Evolutionary conservation across 2,329 filamentous ascomycete genomes (phyloP).

Genomic region (Epichloe aotearoae): DNA sequence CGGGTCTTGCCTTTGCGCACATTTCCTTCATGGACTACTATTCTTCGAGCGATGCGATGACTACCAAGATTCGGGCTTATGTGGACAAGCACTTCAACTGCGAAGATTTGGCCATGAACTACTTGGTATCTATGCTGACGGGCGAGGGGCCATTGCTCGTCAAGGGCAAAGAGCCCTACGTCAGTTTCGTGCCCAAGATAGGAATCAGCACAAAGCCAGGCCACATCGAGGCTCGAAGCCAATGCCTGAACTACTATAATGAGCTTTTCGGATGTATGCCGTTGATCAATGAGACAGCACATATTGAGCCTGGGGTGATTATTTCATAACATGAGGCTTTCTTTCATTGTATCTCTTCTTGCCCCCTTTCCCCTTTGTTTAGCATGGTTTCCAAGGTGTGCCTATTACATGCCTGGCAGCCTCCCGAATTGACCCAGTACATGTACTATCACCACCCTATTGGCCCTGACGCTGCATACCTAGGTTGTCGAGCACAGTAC

Average conservation of each 20-base stretch:
- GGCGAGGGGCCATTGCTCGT: conserved; percentile 21
- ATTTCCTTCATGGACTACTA: conserved; percentile 26
- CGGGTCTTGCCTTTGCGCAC: conserved; percentile 24
- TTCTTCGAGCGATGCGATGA: conserved; percentile 19
- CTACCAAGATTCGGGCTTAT: conserved; percentile 20
- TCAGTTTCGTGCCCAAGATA: conserved; percentile 17
- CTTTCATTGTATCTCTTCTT: not conserved
- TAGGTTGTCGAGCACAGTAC: no score
- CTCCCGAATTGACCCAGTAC: no score
- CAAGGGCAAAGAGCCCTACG: conserved; percentile 18
- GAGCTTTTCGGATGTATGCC: conserved; percentile 22
- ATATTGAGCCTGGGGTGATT: conserved; percentile 20
- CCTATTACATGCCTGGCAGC: no score
- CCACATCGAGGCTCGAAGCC: conserved; percentile 20
- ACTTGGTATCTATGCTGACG: conserved; percentile 20
- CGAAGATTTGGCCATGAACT: conserved; percentile 28
- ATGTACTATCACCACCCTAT: no score
- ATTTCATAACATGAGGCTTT: conserved; percentile 9
- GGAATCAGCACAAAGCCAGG: conserved; percentile 22
- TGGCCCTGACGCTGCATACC: no score
- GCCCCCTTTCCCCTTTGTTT: not conserved
- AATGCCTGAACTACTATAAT: conserved; percentile 23
- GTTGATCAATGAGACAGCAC: conserved; percentile 19
- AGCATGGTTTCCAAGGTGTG: no score
- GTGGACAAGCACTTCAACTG: conserved; percentile 27